Conservation (phyloP, 139 green algal species). For the Mesostigma viride region DNA sequence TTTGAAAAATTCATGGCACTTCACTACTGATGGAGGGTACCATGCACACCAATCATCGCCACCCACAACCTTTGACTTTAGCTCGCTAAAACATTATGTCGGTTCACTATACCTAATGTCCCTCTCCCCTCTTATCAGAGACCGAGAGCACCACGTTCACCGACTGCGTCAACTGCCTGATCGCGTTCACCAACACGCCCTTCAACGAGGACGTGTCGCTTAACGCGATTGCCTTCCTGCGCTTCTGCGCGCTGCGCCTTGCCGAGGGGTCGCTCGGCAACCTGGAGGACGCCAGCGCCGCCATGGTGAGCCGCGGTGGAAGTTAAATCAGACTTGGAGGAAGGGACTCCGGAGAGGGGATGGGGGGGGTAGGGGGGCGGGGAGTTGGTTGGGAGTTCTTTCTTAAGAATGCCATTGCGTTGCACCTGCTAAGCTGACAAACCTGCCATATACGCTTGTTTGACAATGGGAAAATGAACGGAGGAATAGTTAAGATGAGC, state of each 20-base stretch:
- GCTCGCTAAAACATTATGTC: not conserved
- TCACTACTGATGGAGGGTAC: no score
- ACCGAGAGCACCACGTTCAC: slow-evolving; percentile 95
- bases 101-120: not conserved
- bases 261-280: slow-evolving; percentile 83
- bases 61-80: no score
- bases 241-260: slow-evolving; percentile 91
- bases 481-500: no score
- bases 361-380: no score
- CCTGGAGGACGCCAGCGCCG: slow-evolving; percentile 23
- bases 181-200: slow-evolving; percentile 96
- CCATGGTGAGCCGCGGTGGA: not conserved
- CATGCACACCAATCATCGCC: no score
- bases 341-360: not conserved
- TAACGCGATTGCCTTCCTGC: slow-evolving; percentile 93
- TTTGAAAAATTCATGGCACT: no score
- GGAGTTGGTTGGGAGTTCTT: no score
- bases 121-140: slow-evolving; percentile 50
- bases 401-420: no score
- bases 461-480: no score
- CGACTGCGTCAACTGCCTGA: slow-evolving; percentile 98
- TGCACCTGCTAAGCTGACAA: no score
- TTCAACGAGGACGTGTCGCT: slow-evolving; percentile 84
- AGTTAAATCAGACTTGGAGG: not conserved
- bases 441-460: no score